Percentiles rank a stretch among this genome's conserved stretches.
phyloP scores from a whole-genome alignment of 306 rosid species.

The Cicer yamashitae region DNA sequence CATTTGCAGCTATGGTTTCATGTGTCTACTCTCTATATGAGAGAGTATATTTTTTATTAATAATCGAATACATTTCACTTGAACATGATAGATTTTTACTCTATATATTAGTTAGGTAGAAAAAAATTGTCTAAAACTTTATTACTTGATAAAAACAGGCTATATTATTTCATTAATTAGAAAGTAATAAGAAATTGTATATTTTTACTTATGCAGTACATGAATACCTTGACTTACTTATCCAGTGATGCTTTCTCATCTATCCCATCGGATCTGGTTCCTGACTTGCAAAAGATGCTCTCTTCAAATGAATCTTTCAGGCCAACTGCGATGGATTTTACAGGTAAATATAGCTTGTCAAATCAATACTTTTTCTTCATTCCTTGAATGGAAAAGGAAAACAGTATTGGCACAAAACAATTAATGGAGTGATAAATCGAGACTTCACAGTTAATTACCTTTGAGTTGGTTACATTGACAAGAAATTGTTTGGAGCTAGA shows the following conservation, averaged over 20 bases:
- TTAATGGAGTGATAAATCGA: neutral
- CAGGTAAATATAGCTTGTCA: slow-evolving; percentile 60
- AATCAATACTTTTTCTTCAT: slow-evolving; percentile 26
- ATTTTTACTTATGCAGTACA: slow-evolving; percentile 72
- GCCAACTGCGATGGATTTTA: slow-evolving; percentile 87
- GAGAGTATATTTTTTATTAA: slow-evolving; percentile 15
- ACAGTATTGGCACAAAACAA: slow-evolving; percentile 13
- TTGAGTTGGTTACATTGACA: neutral
- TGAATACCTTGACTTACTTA: slow-evolving; percentile 92
- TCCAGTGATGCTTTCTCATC: slow-evolving; percentile 87
- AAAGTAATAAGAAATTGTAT: slow-evolving; percentile 41
- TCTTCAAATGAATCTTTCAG: slow-evolving; percentile 86
- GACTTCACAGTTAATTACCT: neutral
- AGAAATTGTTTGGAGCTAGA: neutral
- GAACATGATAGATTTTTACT: neutral
- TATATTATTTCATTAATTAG: slow-evolving; percentile 35
- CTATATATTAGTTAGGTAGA: slow-evolving; percentile 10
- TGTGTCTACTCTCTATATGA: slow-evolving; percentile 25
- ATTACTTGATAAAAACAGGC: slow-evolving; percentile 8
- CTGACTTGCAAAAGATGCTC: slow-evolving; percentile 93
- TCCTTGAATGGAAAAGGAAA: slow-evolving; percentile 34
- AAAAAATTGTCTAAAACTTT: neutral
- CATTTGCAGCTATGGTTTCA: slow-evolving; percentile 14
- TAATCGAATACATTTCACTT: slow-evolving; percentile 28
- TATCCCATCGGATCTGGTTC: slow-evolving; percentile 82